These are phyloP conservation scores for Paracoccidioides brasiliensis DNA, from an alignment of 2,329 filamentous ascomycete genomes.

Conservation along the genomic window DNA sequence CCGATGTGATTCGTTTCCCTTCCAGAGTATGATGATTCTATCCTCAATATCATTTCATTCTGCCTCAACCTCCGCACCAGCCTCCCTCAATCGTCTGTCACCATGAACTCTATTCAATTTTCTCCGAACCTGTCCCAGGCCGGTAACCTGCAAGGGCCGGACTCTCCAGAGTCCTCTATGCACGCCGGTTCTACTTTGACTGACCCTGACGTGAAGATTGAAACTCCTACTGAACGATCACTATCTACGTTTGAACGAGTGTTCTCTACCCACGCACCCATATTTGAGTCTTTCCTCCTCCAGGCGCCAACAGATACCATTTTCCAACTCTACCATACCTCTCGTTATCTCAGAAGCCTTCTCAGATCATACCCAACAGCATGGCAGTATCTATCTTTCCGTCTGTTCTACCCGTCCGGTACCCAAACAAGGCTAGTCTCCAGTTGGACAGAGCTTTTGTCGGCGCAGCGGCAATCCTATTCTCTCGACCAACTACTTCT, in stretches of 20 bases:
- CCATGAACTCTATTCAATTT: neutral
- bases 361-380: constrained; percentile 45
- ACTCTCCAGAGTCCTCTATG: neutral
- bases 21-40: neutral
- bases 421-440: constrained; percentile 22
- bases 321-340: constrained; percentile 47
- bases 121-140: neutral
- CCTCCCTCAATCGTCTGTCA: neutral
- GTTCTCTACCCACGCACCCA: constrained; percentile 43
- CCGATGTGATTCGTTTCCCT: neutral
- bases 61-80: neutral
- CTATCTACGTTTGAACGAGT: constrained; percentile 41
- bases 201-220: constrained; percentile 15
- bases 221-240: constrained; percentile 16
- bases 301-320: constrained; percentile 45
- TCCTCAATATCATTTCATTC: neutral
- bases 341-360: constrained; percentile 41
- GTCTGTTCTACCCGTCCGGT: constrained; percentile 33
- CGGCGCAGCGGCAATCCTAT: constrained; percentile 39
- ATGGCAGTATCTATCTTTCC: constrained; percentile 49
- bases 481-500: constrained; percentile 45
- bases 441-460: constrained; percentile 19
- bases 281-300: constrained; percentile 45
- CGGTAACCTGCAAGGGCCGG: neutral
- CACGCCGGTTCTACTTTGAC: constrained; percentile 12